Evolutionary conservation across 768 basidiomycete genomes (phyloP), one percentile per base, ranked within the genome.

Genomic region (Suillus luteus): DNA sequence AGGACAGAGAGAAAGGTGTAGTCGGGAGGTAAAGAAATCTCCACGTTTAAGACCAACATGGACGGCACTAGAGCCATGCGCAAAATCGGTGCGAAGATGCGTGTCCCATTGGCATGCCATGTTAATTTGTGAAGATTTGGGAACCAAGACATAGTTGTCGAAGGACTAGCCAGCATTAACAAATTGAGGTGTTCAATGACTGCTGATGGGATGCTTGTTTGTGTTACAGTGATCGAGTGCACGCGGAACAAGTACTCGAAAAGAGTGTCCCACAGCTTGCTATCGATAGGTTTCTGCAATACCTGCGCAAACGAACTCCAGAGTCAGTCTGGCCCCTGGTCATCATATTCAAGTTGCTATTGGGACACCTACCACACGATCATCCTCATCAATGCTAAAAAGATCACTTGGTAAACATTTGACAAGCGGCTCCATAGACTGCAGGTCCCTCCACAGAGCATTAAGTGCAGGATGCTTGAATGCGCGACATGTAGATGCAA

Each of bases 101-200:
- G 35, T 62, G 73, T 70, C n/a, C 65, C 60, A 35, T 63, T 57
- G 6, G 71, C 72, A 48, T 70, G 72, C 72, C 71, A 72, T 11
- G 63, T 64, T 17, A 72, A 43, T 37, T 65, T 64, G 2, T 24
- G 68, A 22, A 72, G 31, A 55, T 68, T 72, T 0, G 72, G 69
- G 22, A 74, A 72, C 57, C 73, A 70, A 19, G 65, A 63, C 54
- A 68, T 64, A 9, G 55, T 35, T 11, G 66, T 55, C 6, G 68
- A 70, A 8, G 64, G 67, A 44, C 55, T 49, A 12, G 65, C 59
- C 59, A 72, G 64, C 49, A 43, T 68, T 5, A 61, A 38, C 31
- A 68, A 57, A 17, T 35, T 62, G 33, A 48, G 46, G 46, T 10
- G 22, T 22, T 48, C 22, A 11, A 22, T 48, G 6, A 48, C 22